These are phyloP conservation scores for Dendrobium chrysotoxum DNA, from an alignment of 106 monocot genomes.

Conservation along the genomic window DNA sequence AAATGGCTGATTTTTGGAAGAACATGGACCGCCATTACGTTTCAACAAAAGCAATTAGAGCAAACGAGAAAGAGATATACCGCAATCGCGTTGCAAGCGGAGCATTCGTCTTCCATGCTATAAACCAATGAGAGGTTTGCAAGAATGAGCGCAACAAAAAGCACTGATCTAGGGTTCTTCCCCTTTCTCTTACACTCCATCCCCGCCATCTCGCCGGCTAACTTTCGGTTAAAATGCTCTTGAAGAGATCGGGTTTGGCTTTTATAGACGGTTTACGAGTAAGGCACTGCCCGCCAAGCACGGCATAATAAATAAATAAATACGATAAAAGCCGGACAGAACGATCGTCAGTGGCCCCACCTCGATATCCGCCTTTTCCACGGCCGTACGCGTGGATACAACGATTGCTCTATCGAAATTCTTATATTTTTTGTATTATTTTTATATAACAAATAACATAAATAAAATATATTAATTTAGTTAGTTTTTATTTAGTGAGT, in stretches of 20 bases:
- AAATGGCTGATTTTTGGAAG: background rate
- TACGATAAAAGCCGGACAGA: too few relatives aligned
- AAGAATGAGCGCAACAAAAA: background rate
- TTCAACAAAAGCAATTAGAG: background rate
- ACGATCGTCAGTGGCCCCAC: too few relatives aligned
- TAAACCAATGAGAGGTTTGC: background rate
- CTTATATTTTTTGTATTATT: too few relatives aligned
- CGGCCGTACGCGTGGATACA: too few relatives aligned
- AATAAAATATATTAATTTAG: too few relatives aligned
- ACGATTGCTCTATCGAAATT: too few relatives aligned
- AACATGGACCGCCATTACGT: background rate
- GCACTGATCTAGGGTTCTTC: background rate
- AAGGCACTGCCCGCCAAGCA: background rate
- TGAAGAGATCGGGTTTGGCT: background rate
- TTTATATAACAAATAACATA: too few relatives aligned
- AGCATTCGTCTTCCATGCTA: slow-evolving; percentile 72
- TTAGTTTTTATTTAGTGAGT: too few relatives aligned
- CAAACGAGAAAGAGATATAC: slow-evolving; percentile 21
- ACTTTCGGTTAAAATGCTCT: background rate
- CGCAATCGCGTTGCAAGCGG: slow-evolving; percentile 73
- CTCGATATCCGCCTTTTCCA: too few relatives aligned
- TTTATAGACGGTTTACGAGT: background rate
- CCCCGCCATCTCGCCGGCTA: background rate
- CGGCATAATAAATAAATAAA: background rate
- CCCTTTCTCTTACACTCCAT: background rate